Evolutionary conservation across 257 asterid genomes (phyloP).

Genomic region (Scutellaria baicalensis): DNA sequence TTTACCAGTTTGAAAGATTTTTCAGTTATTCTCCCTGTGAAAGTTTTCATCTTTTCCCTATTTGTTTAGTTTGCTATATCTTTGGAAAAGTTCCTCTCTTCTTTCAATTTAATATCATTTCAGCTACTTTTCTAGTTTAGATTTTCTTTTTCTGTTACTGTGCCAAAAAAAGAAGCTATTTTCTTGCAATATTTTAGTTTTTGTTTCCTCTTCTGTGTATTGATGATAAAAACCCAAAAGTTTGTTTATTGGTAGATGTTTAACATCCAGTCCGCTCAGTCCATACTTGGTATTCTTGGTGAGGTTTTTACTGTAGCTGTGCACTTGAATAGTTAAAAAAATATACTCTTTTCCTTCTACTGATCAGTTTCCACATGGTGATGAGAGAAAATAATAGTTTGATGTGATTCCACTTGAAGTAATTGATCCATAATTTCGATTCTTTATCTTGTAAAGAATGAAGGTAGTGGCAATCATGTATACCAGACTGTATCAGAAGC

Average conservation of each 20-base stretch:
- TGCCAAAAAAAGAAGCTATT: not conserved
- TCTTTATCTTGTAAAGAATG: not conserved
- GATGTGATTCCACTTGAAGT: conserved; percentile 7
- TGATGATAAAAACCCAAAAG: not conserved
- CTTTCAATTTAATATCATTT: not conserved
- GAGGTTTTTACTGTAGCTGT: not conserved
- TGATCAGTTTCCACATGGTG: not conserved
- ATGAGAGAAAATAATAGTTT: not conserved
- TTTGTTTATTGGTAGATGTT: not conserved
- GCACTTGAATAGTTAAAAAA: not conserved
- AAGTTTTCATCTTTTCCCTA: not conserved
- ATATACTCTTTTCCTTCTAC: not conserved
- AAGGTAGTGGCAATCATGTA: not conserved
- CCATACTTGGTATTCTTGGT: not conserved
- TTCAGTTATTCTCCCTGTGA: not conserved
- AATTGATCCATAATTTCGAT: not conserved
- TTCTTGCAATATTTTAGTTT: not conserved
- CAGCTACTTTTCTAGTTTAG: not conserved
- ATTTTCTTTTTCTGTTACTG: not conserved
- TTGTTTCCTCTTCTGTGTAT: not conserved
- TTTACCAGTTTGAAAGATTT: not conserved
- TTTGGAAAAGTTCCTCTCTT: not conserved
- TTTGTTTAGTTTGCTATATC: not conserved
- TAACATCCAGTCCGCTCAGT: not conserved
- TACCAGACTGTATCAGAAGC: not conserved